Base-by-base conservation (phyloP, 495 filamentous ascomycete species). In the Penicillium pulvis region DNA sequence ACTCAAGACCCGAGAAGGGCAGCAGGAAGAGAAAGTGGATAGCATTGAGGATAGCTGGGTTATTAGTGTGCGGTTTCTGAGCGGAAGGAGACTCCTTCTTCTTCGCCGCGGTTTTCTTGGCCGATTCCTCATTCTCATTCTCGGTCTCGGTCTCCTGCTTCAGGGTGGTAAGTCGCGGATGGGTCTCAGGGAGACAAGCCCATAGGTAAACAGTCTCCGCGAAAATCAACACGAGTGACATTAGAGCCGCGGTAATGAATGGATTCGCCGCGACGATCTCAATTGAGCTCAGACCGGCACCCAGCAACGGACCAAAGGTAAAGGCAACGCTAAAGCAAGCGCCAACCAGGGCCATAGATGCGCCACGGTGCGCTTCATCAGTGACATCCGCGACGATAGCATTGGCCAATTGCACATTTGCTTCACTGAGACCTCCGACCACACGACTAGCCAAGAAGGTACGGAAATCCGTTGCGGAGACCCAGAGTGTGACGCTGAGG, bases 291-390 rank as follows among this genome's bases (percentile, higher is more conserved):
- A 99, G 77, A 58, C 83, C 91, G 1, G 95, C 94, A 41, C 94
- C 94, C 52, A 99, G 79, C 28, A 92, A 90, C 0, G 94, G 94
- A 0, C 94, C 94, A 65, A 94, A 95, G 1, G 95, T 98, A 69
- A 99, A 99, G 12, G 94, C 93, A 62, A 99, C 90, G 51, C 89
- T 93, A 78, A 99, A 99, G 74, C 95, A 98, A 39, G 87, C 93
- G 35, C 94, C 94, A 14, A 99, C 92, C 42, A 98, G 80, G 14
- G 94, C 94, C 88, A 99, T 97, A 30, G 95, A 96, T 16, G 90
- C 86, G 2, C 92, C 91, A 24, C 94, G 83, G 55, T 85, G 87
- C 46, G 83, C 81, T 52, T 90, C 85, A 64, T 94, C 91, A 55
- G 90, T 94, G 57, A 99, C 90, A 73, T 99, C 94, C 8, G 94